A percentile compares a stretch with the other conserved stretches of the same genome.
These are phyloP conservation scores for Trichosanthes cucumerina DNA, from an alignment of 306 rosid genomes.

Conservation along the genomic window DNA sequence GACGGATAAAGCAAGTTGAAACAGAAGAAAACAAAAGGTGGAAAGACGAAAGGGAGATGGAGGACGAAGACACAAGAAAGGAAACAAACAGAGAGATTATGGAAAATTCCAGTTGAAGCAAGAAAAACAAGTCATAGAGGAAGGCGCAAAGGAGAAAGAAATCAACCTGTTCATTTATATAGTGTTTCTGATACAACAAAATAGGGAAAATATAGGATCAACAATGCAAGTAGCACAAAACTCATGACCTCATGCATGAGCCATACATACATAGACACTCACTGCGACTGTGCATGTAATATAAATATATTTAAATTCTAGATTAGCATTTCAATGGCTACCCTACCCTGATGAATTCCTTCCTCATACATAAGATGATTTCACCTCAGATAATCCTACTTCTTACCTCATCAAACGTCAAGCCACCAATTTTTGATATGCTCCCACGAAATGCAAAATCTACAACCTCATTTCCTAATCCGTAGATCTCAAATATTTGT, in stretches of 20 bases:
- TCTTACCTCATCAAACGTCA: slow-evolving; percentile 96
- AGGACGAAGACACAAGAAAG: no score
- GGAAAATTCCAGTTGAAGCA: no score
- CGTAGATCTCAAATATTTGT: slow-evolving; percentile 94
- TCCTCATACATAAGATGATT: neutral
- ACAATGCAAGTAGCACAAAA: neutral
- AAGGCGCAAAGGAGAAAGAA: no score
- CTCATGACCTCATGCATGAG: neutral
- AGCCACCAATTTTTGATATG: slow-evolving; percentile 81
- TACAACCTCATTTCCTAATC: slow-evolving; percentile 81
- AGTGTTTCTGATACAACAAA: neutral
- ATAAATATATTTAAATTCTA: neutral
- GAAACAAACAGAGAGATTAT: no score
- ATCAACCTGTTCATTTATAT: neutral
- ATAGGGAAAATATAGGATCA: neutral
- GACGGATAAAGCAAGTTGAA: no score
- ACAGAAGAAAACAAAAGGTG: no score
- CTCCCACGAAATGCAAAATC: slow-evolving; percentile 88
- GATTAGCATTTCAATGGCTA: neutral
- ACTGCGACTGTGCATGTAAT: neutral
- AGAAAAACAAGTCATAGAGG: no score
- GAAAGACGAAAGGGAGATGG: no score
- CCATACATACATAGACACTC: neutral
- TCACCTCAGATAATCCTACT: neutral
- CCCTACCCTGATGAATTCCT: neutral